Percentiles rank a stretch among this genome's conserved stretches.
phyloP scores from a whole-genome alignment of 257 asterid species.

The Fraxinus quadrangulata region DNA sequence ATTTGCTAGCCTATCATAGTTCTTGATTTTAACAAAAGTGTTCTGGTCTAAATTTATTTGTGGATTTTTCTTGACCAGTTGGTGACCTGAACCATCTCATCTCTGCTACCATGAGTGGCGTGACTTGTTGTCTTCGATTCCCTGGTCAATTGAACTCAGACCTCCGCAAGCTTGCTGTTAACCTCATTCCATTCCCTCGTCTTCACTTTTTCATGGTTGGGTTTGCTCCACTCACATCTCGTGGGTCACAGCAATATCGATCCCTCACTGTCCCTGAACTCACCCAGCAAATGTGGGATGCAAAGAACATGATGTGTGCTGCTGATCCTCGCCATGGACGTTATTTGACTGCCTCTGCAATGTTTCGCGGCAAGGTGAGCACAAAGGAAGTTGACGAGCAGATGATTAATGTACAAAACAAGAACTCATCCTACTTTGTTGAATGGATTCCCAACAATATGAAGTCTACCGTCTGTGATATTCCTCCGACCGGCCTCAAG shows the following conservation, averaged over 20 bases:
- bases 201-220: conserved; percentile 56
- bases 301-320: conserved; percentile 50
- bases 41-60: background rate
- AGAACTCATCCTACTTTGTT: conserved; percentile 45
- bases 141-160: conserved; percentile 51
- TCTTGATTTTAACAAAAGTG: background rate
- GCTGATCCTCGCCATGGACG: conserved; percentile 50
- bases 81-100: conserved; percentile 55
- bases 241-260: conserved; percentile 54
- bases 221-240: conserved; percentile 49
- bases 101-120: conserved; percentile 60
- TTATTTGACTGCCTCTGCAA: conserved; percentile 45
- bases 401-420: conserved; percentile 51
- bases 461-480: conserved; percentile 46
- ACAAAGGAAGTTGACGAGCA: conserved; percentile 49
- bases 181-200: conserved; percentile 47
- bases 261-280: conserved; percentile 51
- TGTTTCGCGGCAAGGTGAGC: conserved; percentile 56
- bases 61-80: conserved; percentile 33
- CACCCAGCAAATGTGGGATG: conserved; percentile 54
- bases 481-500: conserved; percentile 42
- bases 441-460: conserved; percentile 53
- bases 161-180: conserved; percentile 52
- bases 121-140: conserved; percentile 53
- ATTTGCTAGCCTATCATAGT: background rate